A percentile compares a stretch with the other conserved stretches of the same genome.
These are phyloP conservation scores for Dendrothele bispora DNA, from an alignment of 768 basidiomycete species.

Conservation along the genomic window DNA sequence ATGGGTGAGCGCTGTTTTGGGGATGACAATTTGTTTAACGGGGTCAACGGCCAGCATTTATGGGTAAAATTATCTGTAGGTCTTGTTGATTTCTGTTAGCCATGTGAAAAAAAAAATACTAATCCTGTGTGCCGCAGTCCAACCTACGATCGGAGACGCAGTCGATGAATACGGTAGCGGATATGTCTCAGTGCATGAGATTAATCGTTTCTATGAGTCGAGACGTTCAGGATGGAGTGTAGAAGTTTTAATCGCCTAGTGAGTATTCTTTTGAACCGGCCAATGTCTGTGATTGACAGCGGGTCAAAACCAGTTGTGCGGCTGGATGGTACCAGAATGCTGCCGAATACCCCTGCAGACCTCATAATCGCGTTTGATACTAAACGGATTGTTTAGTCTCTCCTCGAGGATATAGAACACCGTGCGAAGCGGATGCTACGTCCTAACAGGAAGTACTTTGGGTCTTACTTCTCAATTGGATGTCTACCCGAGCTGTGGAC, in stretches of 20 bases:
- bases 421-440: constrained; percentile 1
- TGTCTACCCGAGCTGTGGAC: constrained; percentile 12
- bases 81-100: too few relatives aligned
- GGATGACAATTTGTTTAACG: too few relatives aligned
- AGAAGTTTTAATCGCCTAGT: constrained; percentile 19
- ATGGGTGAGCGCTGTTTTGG: too few relatives aligned
- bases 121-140: too few relatives aligned
- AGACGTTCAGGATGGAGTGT: constrained; percentile 20
- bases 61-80: constrained; percentile 23
- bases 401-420: constrained; percentile 2
- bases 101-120: too few relatives aligned
- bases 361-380: too few relatives aligned
- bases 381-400: too few relatives aligned
- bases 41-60: too few relatives aligned
- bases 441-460: constrained; percentile 4
- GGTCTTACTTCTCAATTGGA: constrained; percentile 12
- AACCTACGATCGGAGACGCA: constrained; percentile 22
- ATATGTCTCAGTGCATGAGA: constrained; percentile 21
- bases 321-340: constrained; percentile 26
- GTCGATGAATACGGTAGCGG: constrained; percentile 25
- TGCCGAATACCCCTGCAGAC: too few relatives aligned
- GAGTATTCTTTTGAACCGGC: constrained; percentile 9
- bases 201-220: constrained; percentile 22
- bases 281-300: background rate
- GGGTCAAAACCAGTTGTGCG: constrained; percentile 20